Percentiles rank a stretch among this genome's conserved stretches.
phyloP scores from a whole-genome alignment of 495 filamentous ascomycete species.

The Staphylotrichum longicolle region DNA sequence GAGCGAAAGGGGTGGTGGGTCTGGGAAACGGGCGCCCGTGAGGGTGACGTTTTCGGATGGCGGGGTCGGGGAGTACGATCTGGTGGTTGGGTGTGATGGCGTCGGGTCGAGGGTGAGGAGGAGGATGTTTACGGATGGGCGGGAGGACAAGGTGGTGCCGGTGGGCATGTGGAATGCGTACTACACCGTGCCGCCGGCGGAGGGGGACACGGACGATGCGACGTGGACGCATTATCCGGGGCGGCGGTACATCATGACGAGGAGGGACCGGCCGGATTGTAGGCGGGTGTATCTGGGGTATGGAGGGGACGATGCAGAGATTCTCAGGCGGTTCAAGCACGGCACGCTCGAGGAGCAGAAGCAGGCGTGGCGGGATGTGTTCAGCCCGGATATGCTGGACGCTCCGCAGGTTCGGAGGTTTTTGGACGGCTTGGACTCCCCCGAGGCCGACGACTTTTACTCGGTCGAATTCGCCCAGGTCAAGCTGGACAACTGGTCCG shows the following conservation, averaged over 20 bases:
- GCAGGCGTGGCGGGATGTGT: slow-evolving; percentile 38
- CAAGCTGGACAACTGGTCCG: slow-evolving; percentile 42
- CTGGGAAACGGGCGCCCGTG: neutral
- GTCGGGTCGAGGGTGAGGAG: slow-evolving; percentile 42
- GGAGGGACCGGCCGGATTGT: slow-evolving; percentile 27
- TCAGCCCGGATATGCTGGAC: slow-evolving; percentile 43
- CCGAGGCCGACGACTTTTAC: slow-evolving; percentile 50
- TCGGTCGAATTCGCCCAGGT: slow-evolving; percentile 42
- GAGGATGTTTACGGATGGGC: slow-evolving; percentile 35
- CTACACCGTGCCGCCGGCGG: slow-evolving; percentile 38
- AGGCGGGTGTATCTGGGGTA: slow-evolving; percentile 26
- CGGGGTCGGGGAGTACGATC: slow-evolving; percentile 39
- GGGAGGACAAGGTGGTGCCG: slow-evolving; percentile 28
- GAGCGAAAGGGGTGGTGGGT: neutral
- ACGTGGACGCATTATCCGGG: slow-evolving; percentile 26
- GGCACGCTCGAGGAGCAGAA: slow-evolving; percentile 37
- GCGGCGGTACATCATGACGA: slow-evolving; percentile 29
- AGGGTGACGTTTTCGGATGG: slow-evolving; percentile 42
- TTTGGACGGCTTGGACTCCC: slow-evolving; percentile 39
- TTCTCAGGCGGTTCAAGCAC: slow-evolving; percentile 22
- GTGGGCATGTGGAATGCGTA: slow-evolving; percentile 37
- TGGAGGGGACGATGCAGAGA: slow-evolving; percentile 12
- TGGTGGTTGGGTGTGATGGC: slow-evolving; percentile 54
- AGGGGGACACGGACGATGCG: slow-evolving; percentile 24
- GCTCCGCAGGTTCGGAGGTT: slow-evolving; percentile 46